Evolutionary conservation across 2,329 filamentous ascomycete genomes (phyloP), one percentile per base, ranked within the genome.

Genomic region (Anthostomella pinea): DNA sequence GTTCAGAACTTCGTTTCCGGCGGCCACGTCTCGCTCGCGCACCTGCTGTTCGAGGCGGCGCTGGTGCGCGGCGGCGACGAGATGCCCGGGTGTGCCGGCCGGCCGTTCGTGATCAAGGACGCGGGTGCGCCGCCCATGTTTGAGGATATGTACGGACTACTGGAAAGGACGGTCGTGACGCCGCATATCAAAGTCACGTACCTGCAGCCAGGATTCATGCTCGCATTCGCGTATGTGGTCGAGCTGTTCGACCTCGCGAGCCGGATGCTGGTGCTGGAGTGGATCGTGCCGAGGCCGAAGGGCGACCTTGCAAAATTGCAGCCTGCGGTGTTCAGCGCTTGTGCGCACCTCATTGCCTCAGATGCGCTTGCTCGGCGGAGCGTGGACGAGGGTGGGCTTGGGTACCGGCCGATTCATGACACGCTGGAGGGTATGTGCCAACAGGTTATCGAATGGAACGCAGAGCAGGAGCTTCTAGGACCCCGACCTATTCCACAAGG

Each of bases 1-100:
- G 58, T 73, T 17, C 72, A 77, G 49, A 70, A 68, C 53, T 73
- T 70, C 48, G 68, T 73, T 30, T 62, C 69, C 42, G 65, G 63
- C 4, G 66, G 68, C 35, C 77, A 79, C 53, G 69, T 75, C 41
- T 71, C 73, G 8, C 57, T 77, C 13, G 73, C 68, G 4, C 74
- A 79, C 46, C 60, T 78, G 4, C 59, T 68, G 16, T 72, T 73
- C 53, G 74, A 78, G 53, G 64, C 67, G 13, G 69, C 69, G 5
- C 64, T 80, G 1, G 45, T 73, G 19, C 57, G 64, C 28, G 55
- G 64, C 28, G 55, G 43, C 4, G 44, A 54, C 29, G 45, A 45
- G 36, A 53, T 54, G 54, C 67, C 51, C 9, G 32, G 28, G 26
- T 63, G 61, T 33, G 63, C 65, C 8, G 73, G 72, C 18, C 62